Evolutionary conservation across 352 stramenopile genomes (phyloP).

Genomic region (Pythium dissimile): DNA sequence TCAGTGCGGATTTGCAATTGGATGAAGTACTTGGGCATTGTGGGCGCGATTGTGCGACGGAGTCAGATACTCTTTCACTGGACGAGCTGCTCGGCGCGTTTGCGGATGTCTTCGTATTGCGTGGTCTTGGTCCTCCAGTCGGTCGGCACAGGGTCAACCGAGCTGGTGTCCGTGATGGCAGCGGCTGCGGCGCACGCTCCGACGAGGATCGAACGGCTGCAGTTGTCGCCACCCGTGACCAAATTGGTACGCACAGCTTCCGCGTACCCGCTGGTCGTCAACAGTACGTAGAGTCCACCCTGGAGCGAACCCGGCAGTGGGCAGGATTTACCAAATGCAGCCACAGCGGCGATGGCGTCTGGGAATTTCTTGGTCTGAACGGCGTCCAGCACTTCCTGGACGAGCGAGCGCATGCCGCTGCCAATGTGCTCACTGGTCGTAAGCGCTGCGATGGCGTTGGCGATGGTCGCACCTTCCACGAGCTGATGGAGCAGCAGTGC

Average conservation of each 20-base stretch:
- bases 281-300: conserved; percentile 52
- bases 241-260: conserved; percentile 56
- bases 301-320: conserved; percentile 51
- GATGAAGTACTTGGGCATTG: background rate
- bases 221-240: conserved; percentile 63
- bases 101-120: conserved; percentile 31
- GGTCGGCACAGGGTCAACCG: conserved; percentile 26
- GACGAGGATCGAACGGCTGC: conserved; percentile 61
- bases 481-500: conserved; percentile 54
- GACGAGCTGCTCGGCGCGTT: conserved; percentile 39
- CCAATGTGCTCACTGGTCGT: conserved; percentile 34
- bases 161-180: conserved; percentile 8
- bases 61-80: conserved; percentile 6
- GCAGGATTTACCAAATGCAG: conserved; percentile 58
- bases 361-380: conserved; percentile 37
- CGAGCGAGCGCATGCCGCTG: conserved; percentile 23
- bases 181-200: conserved; percentile 46
- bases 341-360: conserved; percentile 42
- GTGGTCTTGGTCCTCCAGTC: conserved; percentile 55
- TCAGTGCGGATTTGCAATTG: background rate
- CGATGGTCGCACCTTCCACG: conserved; percentile 30
- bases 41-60: background rate
- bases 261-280: conserved; percentile 40
- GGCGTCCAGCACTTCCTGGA: conserved; percentile 47
- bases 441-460: conserved; percentile 36